A percentile compares a stretch with the other conserved stretches of the same genome.
These are phyloP conservation scores for Penicillium coffeae DNA, from an alignment of 495 filamentous ascomycete species.

Conservation along the genomic window DNA sequence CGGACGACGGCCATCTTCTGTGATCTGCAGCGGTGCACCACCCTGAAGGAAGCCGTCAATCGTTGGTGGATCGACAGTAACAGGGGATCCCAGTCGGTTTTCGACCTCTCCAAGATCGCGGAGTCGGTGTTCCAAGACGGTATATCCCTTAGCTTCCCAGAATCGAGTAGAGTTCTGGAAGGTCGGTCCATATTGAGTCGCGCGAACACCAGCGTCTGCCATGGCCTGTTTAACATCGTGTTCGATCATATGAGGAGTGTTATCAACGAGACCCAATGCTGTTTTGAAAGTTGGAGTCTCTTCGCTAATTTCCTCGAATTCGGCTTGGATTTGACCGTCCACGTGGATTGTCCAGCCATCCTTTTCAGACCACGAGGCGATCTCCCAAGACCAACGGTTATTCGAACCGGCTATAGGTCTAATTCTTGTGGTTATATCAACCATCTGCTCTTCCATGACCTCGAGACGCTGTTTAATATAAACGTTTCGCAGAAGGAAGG, in stretches of 20 bases:
- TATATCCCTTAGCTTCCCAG: not conserved
- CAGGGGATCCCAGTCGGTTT: not conserved
- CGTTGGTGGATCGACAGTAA: not conserved
- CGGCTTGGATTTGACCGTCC: not conserved
- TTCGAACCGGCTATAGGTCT: not conserved
- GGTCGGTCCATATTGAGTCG: not conserved
- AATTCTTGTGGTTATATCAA: not conserved
- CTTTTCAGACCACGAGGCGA: not conserved
- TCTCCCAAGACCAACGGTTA: conserved; percentile 10
- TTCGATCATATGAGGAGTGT: not conserved
- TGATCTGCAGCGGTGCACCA: not conserved
- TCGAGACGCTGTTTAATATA: conserved; percentile 9
- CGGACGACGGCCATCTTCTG: not conserved
- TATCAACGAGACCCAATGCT: not conserved
- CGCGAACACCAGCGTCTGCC: not conserved
- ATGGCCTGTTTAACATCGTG: not conserved
- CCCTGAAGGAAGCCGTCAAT: not conserved
- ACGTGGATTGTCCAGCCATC: not conserved
- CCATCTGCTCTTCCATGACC: not conserved
- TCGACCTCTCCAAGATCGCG: not conserved
- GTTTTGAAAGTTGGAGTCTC: conserved; percentile 10
- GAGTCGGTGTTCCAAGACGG: not conserved
- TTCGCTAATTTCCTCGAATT: not conserved
- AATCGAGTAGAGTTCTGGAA: not conserved
- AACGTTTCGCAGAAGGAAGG: conserved; percentile 23